Evolutionary conservation across 768 basidiomycete species (phyloP).

Genomic region (Pisolithus albus): DNA sequence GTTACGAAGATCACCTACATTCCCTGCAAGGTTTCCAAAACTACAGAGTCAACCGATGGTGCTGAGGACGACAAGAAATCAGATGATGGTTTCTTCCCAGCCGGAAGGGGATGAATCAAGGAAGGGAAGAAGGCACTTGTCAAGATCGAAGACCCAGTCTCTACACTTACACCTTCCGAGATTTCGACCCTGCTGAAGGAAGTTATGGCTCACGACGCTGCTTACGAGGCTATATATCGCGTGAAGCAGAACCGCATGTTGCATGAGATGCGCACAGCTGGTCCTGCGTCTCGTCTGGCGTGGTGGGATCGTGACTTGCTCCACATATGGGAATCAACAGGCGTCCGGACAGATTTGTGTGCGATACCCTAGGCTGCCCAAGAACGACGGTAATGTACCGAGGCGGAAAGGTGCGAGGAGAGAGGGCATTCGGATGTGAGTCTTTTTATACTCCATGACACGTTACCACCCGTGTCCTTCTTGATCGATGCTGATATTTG

Average conservation of each 20-base stretch:
- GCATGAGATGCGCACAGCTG: constrained; percentile 40
- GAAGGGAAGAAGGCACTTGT: constrained; percentile 8
- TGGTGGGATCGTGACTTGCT: constrained; percentile 62
- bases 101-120: constrained; percentile 13
- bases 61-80: constrained; percentile 21
- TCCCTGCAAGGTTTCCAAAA: constrained; percentile 17
- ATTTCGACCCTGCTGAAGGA: constrained; percentile 29
- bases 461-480: not conserved
- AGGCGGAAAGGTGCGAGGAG: constrained; percentile 49
- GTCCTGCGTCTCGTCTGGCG: constrained; percentile 37
- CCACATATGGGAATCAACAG: constrained; percentile 26
- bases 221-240: constrained; percentile 44
- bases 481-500: constrained; percentile 9
- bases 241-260: constrained; percentile 46
- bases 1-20: constrained; percentile 27
- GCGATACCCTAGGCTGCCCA: constrained; percentile 46
- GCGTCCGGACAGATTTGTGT: constrained; percentile 40
- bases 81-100: not conserved
- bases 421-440: constrained; percentile 74
- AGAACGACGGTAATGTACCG: constrained; percentile 24
- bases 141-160: constrained; percentile 20
- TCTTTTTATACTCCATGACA: constrained; percentile 16
- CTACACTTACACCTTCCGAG: constrained; percentile 26
- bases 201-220: constrained; percentile 33
- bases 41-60: constrained; percentile 13